Evolutionary conservation across 345 rosid species (phyloP).

Genomic region (Balakata baccata): DNA sequence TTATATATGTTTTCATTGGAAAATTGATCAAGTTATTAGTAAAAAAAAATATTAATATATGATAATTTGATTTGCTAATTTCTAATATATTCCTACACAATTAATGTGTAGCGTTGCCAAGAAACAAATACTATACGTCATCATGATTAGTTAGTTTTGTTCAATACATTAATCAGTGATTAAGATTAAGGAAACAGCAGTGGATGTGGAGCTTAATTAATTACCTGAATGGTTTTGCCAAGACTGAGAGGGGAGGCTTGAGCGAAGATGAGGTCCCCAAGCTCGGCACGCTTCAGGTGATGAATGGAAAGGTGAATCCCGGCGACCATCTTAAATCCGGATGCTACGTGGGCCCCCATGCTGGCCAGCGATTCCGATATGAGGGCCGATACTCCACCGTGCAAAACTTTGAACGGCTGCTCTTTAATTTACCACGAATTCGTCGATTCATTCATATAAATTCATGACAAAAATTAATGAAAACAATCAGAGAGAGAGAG

Average conservation of each 20-base stretch:
- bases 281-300: slow-evolving; percentile 69
- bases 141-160: too few relatives aligned
- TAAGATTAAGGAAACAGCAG: too few relatives aligned
- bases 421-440: neutral
- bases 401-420: slow-evolving; percentile 94
- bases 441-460: too few relatives aligned
- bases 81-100: too few relatives aligned
- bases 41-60: neutral
- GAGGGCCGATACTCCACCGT: slow-evolving; percentile 93
- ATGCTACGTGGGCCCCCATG: slow-evolving; percentile 87
- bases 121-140: too few relatives aligned
- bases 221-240: slow-evolving; percentile 79
- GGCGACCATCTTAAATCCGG: slow-evolving; percentile 68
- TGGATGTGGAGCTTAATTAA: neutral
- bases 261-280: slow-evolving; percentile 65
- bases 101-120: too few relatives aligned
- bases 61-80: neutral
- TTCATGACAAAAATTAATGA: too few relatives aligned
- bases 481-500: neutral
- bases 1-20: neutral
- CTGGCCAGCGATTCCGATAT: slow-evolving; percentile 81
- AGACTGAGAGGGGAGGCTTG: slow-evolving; percentile 63
- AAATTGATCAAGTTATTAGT: neutral
- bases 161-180: too few relatives aligned
- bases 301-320: slow-evolving; percentile 84